A percentile compares a stretch with the other conserved stretches of the same genome.
phyloP scores from a whole-genome alignment of 2,329 filamentous ascomycete species.

The Cladosporium colombiae region DNA sequence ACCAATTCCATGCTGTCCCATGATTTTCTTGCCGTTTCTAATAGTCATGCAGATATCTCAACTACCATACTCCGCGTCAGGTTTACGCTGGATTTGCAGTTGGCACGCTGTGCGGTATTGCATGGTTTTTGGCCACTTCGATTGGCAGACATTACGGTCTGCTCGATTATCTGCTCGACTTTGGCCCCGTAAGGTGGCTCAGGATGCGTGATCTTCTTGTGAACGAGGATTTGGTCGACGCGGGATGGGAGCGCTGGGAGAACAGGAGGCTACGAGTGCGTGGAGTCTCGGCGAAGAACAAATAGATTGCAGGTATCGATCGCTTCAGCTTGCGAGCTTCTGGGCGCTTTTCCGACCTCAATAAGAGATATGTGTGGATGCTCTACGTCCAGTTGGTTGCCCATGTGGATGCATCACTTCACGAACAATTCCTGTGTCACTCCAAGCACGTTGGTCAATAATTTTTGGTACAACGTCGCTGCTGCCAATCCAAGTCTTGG shows the following conservation, averaged over 20 bases:
- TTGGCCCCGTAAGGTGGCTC: conserved; percentile 63
- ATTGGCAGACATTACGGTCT: conserved; percentile 66
- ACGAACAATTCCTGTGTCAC: neutral
- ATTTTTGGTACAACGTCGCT: neutral
- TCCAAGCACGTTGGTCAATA: neutral
- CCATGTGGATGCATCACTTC: neutral
- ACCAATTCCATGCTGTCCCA: neutral
- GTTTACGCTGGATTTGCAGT: conserved; percentile 77
- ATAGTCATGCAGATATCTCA: conserved; percentile 49
- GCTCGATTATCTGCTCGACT: conserved; percentile 71
- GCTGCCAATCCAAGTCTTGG: neutral
- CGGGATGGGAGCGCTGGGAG: conserved; percentile 94
- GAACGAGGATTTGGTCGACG: conserved; percentile 84
- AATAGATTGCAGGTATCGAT: neutral
- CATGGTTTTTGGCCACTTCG: conserved; percentile 77
- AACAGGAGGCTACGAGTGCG: conserved; percentile 6
- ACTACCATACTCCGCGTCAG: conserved; percentile 87
- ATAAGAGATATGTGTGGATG: neutral
- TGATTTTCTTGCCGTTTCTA: neutral
- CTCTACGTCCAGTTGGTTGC: neutral
- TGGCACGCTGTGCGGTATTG: conserved; percentile 68
- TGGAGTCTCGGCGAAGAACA: conserved; percentile 5
- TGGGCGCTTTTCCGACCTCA: neutral
- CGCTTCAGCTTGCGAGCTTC: neutral
- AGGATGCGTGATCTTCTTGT: conserved; percentile 81